These are phyloP conservation scores for Schoenoplectus triqueter DNA, from an alignment of 202 grass and related monocot genomes.

Conservation along the genomic window DNA sequence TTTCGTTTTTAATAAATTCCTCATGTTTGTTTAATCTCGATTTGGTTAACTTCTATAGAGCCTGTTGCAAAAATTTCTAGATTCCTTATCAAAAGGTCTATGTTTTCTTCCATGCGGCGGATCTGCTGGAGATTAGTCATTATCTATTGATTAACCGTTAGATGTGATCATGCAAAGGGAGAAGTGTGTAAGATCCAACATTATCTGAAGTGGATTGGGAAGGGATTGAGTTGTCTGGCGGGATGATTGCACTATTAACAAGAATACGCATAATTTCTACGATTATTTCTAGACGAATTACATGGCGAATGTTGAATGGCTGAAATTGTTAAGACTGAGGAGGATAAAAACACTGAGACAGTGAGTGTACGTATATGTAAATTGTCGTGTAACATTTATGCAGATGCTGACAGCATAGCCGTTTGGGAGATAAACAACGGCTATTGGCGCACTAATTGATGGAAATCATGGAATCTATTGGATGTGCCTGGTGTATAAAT, in stretches of 20 bases:
- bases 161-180: background rate
- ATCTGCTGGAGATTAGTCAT: background rate
- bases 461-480: background rate
- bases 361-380: background rate
- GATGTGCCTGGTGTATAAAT: background rate
- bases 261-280: background rate
- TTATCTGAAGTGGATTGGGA: slow-evolving; percentile 14
- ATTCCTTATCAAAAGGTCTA: background rate
- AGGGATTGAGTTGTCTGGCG: slow-evolving; percentile 24
- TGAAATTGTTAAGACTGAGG: background rate
- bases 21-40: slow-evolving; percentile 19
- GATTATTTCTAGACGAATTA: background rate
- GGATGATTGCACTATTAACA: background rate
- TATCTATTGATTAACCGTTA: background rate
- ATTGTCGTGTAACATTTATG: background rate
- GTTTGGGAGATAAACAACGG: slow-evolving; percentile 17
- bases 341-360: background rate
- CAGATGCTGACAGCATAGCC: slow-evolving; percentile 19
- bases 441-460: slow-evolving; percentile 35
- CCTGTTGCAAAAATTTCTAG: background rate
- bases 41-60: slow-evolving; percentile 20
- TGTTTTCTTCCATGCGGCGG: background rate
- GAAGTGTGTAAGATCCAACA: background rate
- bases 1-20: background rate
- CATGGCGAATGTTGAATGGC: background rate